Evolutionary conservation across 148 eudicot species (phyloP), one percentile per base, ranked within the genome.

Genomic region (Fallopia convolvulus): DNA sequence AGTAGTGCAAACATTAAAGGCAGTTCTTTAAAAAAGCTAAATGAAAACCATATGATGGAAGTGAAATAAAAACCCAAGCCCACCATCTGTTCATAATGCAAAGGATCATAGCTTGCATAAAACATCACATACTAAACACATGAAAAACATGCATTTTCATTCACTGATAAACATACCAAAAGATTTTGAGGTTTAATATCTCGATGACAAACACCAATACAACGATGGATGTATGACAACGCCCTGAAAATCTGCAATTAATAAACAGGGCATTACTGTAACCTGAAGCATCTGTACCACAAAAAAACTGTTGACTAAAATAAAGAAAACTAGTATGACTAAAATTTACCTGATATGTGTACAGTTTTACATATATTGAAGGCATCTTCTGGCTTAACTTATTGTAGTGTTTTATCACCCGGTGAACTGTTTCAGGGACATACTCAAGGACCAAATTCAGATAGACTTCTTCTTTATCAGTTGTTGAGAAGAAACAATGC

Each of bases 111-210:
- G 50, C 50, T 11, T 48, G 6, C 50, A 48, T 48, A 48, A 48
- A 48, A 10, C 6, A 48, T 48, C 8, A 13, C 1, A 2, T 48
- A 48, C 50, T 13, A 48, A 48, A 13, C 15, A 48, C 14, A 12
- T 48, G 50, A 48, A 48, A 48, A 48, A 15, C 14, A 48, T 1
- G 50, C 50, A 48, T 13, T 48, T 48, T 8, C 20, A 7, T 11
- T 13, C 41, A 49, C 15, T 26, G 7, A 30, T 26, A 49, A 79
- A 68, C 86, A 48, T 83, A 91, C 93, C 84, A 91, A 74, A 53
- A 91, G 84, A 80, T 91, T 91, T 58, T 91, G 93, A 74, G 97
- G 93, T 85, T 91, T 89, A 76, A 89, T 89, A 81, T 91, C 93
- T 36, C 93, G 86, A 79, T 91, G 97, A 49, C 93, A 91, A 56